Conservation (phyloP, 2,329 filamentous ascomycete genomes). For the Incumbomyces lentus region DNA sequence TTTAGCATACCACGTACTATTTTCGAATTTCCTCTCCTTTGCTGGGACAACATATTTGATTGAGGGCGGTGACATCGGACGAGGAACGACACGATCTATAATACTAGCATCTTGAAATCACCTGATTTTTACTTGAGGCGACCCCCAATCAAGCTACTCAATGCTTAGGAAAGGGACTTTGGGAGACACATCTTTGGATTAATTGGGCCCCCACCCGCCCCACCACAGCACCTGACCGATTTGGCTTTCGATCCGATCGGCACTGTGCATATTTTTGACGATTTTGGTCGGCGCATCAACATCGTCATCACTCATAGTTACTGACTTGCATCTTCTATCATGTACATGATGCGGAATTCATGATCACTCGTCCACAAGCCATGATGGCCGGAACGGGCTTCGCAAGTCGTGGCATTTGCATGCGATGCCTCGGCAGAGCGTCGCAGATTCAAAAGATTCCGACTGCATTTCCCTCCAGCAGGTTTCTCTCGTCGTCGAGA, state of each 20-base stretch:
- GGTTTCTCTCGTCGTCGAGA: conserved; percentile 13
- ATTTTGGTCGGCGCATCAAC: not conserved
- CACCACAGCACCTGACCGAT: not conserved
- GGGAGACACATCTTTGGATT: not conserved
- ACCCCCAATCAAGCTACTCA: not conserved
- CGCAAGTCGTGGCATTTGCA: conserved; percentile 15
- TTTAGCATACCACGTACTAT: too few species aligned
- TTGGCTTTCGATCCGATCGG: not conserved
- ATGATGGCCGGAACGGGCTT: conserved; percentile 3
- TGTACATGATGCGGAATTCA: too few species aligned
- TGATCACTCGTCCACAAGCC: not conserved
- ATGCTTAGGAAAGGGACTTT: not conserved
- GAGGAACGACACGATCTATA: too few species aligned
- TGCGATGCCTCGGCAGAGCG: conserved; percentile 12
- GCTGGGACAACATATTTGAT: too few species aligned
- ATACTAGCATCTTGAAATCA: too few species aligned
- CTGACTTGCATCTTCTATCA: too few species aligned
- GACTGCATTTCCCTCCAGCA: not conserved
- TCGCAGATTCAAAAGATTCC: not conserved
- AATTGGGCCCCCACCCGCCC: too few species aligned
- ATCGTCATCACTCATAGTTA: not conserved
- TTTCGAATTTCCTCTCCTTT: too few species aligned
- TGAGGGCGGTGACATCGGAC: too few species aligned
- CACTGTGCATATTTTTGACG: not conserved
- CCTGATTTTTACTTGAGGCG: not conserved